These are phyloP conservation scores for Mucor plumbeus DNA, from an alignment of 371 early-diverging fungal species.

Conservation along the genomic window DNA sequence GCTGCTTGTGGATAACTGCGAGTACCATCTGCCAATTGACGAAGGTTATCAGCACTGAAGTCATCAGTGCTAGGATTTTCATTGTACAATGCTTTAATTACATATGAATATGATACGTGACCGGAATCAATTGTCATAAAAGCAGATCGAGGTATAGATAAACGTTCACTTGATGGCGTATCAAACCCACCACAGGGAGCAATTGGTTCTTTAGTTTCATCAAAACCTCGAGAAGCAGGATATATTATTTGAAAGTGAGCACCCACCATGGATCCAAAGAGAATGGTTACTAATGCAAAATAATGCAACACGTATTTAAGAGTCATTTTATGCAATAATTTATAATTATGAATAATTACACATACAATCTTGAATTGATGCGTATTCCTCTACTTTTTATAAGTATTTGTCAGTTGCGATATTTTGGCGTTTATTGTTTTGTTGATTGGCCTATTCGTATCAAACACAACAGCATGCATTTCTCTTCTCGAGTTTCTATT, in stretches of 20 bases:
- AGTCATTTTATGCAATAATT: background rate
- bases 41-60: slow-evolving; percentile 19
- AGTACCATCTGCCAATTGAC: slow-evolving; percentile 31
- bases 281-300: background rate
- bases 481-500: background rate
- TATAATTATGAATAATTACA: background rate
- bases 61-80: slow-evolving; percentile 48
- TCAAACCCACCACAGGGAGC: slow-evolving; percentile 61
- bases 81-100: slow-evolving; percentile 47
- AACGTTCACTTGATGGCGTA: slow-evolving; percentile 30
- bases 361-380: no score
- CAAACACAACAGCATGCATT: background rate
- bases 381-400: background rate
- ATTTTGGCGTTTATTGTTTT: background rate
- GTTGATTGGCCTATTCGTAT: background rate
- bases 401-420: background rate
- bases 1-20: slow-evolving; percentile 44
- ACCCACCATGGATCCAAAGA: background rate
- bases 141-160: slow-evolving; percentile 50
- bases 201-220: slow-evolving; percentile 47
- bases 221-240: slow-evolving; percentile 58
- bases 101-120: slow-evolving; percentile 48
- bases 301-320: background rate
- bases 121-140: slow-evolving; percentile 53
- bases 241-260: slow-evolving; percentile 58